Base-by-base conservation (phyloP, 805 yeast species). In the Cyberlindnera bimundalis region DNA sequence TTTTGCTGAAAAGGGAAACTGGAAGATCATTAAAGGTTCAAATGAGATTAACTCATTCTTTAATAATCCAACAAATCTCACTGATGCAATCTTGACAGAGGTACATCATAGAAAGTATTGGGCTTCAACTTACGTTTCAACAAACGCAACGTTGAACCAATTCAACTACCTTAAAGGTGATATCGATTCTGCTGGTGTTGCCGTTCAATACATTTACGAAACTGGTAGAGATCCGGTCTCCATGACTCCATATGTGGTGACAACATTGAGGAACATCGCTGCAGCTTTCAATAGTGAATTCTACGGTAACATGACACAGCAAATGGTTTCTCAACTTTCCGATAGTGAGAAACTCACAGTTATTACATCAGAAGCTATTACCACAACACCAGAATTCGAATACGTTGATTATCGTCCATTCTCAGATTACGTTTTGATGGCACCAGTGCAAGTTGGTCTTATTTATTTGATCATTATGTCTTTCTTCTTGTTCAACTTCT, bases 391-490 rank as follows among this genome's bases (percentile, higher is more conserved):
- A 13, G 46, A 43, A 1, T 64, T 76, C 40, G 23, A 46, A 1
- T 59, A 49, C 29, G 31, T 53, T 3, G 88, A 84, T 53, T 59
- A 67, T 36, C 64, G 68, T n/a, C 84, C 85, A 2, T 67, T 64
- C 38, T 59, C 60, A 1, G 65, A 76, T 50, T 65, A 74, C 3
- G 78, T 75, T 5, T 55, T 79, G 12, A 50, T 71, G 32, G 89
- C 89, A 1, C 88, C 90, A 5, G 60, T 78, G 5, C 91, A 84
- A 58, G 81, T 84, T 45, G 93, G 93, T 37, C 69, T 83, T 48
- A 81, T 85, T 58, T 84, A 78, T 56, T 66, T 83, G 56, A 72
- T 85, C 52, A 78, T 85, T 56, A 59, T 84, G 42, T 78, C 91
- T 3, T 83, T 86, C 57, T 82, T 86, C 71, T 81, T 79, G 50